Conservation (phyloP, 495 filamentous ascomycete species). For the Aspergillus wentii region DNA sequence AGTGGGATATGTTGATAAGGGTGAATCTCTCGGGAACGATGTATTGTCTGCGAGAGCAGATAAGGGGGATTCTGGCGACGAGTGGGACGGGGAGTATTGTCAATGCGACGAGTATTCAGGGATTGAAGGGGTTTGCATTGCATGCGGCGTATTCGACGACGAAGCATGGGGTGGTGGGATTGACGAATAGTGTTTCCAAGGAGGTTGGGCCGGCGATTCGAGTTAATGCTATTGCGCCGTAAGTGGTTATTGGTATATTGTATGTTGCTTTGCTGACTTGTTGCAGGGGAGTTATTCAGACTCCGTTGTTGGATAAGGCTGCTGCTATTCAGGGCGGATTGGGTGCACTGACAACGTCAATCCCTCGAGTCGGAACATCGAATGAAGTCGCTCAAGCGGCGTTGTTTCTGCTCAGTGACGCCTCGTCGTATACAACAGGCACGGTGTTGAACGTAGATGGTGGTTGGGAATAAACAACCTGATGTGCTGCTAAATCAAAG, state of each 20-base stretch:
- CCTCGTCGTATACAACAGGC: slow-evolving; percentile 50
- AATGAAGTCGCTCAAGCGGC: slow-evolving; percentile 51
- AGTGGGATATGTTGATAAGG: slow-evolving; percentile 49
- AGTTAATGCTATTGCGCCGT: slow-evolving; percentile 56
- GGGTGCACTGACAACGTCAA: slow-evolving; percentile 28
- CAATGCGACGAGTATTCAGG: slow-evolving; percentile 52
- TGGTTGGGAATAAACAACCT: no score
- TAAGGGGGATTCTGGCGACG: slow-evolving; percentile 37
- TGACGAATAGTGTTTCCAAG: slow-evolving; percentile 53
- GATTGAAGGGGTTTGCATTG: slow-evolving; percentile 42
- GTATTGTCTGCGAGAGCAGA: slow-evolving; percentile 51
- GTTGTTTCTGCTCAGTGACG: slow-evolving; percentile 52
- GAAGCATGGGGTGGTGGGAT: slow-evolving; percentile 56
- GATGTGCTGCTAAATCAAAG: no score
- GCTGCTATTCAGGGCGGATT: slow-evolving; percentile 28
- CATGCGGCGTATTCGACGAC: slow-evolving; percentile 50
- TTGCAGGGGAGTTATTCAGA: slow-evolving; percentile 48
- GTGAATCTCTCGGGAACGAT: slow-evolving; percentile 55
- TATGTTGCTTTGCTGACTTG: slow-evolving; percentile 4
- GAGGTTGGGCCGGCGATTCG: slow-evolving; percentile 53
- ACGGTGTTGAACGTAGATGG: slow-evolving; percentile 39
- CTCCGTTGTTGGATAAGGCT: slow-evolving; percentile 40
- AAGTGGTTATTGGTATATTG: slow-evolving; percentile 15
- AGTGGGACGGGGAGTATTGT: slow-evolving; percentile 49
- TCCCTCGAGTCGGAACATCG: slow-evolving; percentile 38